Evolutionary conservation across 139 green algal genomes (phyloP).

Genomic region (Chlorella vulgaris): DNA sequence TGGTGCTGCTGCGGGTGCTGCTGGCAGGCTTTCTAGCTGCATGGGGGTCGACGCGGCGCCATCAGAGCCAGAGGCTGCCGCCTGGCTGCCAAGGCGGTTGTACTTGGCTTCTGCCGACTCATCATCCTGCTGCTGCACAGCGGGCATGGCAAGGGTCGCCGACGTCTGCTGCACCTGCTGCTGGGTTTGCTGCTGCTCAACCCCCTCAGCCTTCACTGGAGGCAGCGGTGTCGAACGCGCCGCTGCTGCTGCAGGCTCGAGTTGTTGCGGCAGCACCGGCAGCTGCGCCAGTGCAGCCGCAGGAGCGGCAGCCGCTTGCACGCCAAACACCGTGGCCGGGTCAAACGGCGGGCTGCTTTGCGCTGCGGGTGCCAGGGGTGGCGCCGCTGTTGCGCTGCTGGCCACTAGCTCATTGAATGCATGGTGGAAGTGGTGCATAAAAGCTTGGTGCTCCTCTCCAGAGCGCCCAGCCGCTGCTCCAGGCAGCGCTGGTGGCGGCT

Average conservation of each 20-base stretch:
- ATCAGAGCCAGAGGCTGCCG: not conserved
- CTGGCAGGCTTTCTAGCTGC: not conserved
- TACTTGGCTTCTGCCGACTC: conserved; percentile 8
- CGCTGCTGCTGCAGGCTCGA: too few relatives aligned
- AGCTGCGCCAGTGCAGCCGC: not conserved
- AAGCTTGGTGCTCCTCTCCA: conserved; percentile 36
- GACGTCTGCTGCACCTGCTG: not conserved
- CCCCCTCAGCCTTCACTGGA: too few relatives aligned
- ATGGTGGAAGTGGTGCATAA: conserved; percentile 41
- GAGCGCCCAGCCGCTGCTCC: too few relatives aligned
- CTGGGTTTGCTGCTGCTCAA: too few relatives aligned
- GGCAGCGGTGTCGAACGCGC: too few relatives aligned
- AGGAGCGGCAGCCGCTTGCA: not conserved
- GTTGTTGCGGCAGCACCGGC: not conserved
- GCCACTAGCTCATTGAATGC: conserved; percentile 32
- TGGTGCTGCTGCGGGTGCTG: not conserved
- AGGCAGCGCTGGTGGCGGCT: too few relatives aligned
- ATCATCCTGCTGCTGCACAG: not conserved
- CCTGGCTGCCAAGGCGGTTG: not conserved
- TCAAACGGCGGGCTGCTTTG: not conserved
- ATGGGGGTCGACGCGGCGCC: not conserved
- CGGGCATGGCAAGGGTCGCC: not conserved
- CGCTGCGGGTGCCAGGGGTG: too few relatives aligned
- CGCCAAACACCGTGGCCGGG: conserved; percentile 1
- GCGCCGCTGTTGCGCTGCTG: not conserved